These are phyloP conservation scores for Ajuga reptans DNA, from an alignment of 305 asterid genomes.

Conservation along the genomic window DNA sequence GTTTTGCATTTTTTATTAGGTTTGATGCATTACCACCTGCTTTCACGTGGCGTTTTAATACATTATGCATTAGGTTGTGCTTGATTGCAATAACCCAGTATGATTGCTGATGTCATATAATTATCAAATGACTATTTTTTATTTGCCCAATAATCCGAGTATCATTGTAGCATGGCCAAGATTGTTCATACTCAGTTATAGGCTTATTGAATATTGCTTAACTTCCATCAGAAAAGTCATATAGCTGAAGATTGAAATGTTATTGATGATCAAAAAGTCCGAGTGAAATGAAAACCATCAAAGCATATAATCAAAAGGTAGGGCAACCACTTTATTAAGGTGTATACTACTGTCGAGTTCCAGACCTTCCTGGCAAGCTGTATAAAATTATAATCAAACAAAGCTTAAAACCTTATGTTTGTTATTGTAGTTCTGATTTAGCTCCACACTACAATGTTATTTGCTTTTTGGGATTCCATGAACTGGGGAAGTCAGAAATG, in stretches of 20 bases:
- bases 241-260: neutral
- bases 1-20: neutral
- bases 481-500: neutral
- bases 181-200: neutral
- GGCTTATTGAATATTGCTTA: neutral
- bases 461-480: conserved; percentile 8
- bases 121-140: neutral
- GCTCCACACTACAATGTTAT: neutral
- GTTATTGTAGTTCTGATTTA: neutral
- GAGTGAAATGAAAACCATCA: neutral
- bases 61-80: neutral
- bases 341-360: neutral
- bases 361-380: conserved; percentile 4
- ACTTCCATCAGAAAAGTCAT: neutral
- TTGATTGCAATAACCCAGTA: neutral
- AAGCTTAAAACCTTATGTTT: neutral
- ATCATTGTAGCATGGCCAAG: neutral
- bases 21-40: neutral
- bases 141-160: neutral
- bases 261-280: neutral
- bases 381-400: neutral
- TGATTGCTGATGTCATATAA: neutral
- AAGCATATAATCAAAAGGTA: neutral
- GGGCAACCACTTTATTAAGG: conserved; percentile 14
- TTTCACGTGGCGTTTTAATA: neutral